Evolutionary conservation across 164 flowering plant genomes (phyloP), one percentile per base, ranked within the genome.

Genomic region (Magnolia sinica): DNA sequence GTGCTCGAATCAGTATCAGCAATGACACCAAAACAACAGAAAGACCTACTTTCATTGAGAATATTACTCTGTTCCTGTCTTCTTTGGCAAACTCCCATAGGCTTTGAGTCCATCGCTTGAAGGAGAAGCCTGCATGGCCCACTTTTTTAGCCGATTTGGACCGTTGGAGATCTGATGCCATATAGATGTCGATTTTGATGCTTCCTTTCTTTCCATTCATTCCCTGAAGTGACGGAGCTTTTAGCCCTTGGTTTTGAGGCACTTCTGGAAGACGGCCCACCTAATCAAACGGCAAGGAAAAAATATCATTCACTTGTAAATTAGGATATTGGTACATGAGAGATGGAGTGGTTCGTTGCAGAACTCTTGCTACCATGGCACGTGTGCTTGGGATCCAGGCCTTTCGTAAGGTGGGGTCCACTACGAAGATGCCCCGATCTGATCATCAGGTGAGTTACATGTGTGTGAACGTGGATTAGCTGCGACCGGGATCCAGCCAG

Each of bases 1-100:
- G 91, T 68, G 89, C 91, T 71, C 74, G 82, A 80, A 89, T 69
- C 20, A 93, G 85, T 73, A 90, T 88, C 58, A 93, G 90, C 83
- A 91, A 79, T 13, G 98, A 89, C 76, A 90, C 94, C 3, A 91
- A 86, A 1, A 92, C 84, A 72, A 91, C 91, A 67, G 96, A 91
- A 7, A 93, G 79, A 1, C 96, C 96, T 20, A 90, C 95, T 83
- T 93, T 93, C 3, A 92, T 49, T 24, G 96, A 82, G 79, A 91
- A 93, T 80, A 65, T 86, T 6, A 91, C 87, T 78, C 94, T 89
- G 76, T 88, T 86, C 16, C 49, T 78, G 74, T 91, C 96, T 81
- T 89, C 98, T 74, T 79, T 87, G 83, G 82, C 74, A 77, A 91
- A 90, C 29, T 83, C 83, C 92, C 90, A 86, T 9, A 90, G 85